A percentile compares a stretch with the other conserved stretches of the same genome.
These are phyloP conservation scores for Cyclaneusma minus DNA, from an alignment of 2,329 filamentous ascomycete genomes.

Conservation along the genomic window DNA sequence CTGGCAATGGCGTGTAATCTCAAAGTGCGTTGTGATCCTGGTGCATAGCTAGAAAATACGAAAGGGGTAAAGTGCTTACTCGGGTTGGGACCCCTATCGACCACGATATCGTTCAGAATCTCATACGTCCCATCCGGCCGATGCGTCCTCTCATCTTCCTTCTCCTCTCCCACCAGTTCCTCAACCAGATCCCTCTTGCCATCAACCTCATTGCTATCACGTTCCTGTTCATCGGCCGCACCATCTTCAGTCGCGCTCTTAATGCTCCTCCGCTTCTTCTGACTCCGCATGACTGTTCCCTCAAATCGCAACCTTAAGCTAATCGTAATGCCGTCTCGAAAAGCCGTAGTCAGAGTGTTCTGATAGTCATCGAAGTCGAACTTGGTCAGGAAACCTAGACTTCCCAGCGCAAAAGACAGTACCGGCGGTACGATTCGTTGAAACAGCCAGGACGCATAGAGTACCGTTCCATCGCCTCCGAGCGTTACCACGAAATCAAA, in stretches of 20 bases:
- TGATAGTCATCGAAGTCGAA: conserved; percentile 76
- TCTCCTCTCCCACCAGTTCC: conserved; percentile 76
- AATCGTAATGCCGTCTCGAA: conserved; percentile 73
- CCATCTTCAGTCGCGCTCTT: conserved; percentile 8
- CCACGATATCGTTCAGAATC: conserved; percentile 92
- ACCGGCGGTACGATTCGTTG: conserved; percentile 90
- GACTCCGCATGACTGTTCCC: conserved; percentile 79
- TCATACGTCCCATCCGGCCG: conserved; percentile 70
- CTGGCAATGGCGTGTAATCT: too few relatives aligned
- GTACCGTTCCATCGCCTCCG: conserved; percentile 89
- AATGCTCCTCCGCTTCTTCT: conserved; percentile 25
- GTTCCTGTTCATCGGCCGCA: conserved; percentile 18
- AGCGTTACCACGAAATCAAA: conserved; percentile 92
- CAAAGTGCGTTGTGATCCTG: too few relatives aligned
- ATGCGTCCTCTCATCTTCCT: conserved; percentile 73
- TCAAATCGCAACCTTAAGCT: conserved; percentile 82
- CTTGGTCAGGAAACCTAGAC: conserved; percentile 87
- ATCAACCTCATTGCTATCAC: conserved; percentile 18
- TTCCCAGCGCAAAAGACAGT: conserved; percentile 79
- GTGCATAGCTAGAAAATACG: too few relatives aligned
- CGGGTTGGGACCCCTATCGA: conserved; percentile 85
- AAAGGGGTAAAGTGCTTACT: conserved; percentile 45
- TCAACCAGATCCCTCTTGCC: conserved; percentile 60
- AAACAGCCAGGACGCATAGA: conserved; percentile 94
- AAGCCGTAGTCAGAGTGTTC: conserved; percentile 53